Percentiles rank a stretch among this genome's conserved stretches.
These are phyloP conservation scores for Anthracocystis setariae DNA, from an alignment of 1,284 basidiomycete species.

Conservation along the genomic window DNA sequence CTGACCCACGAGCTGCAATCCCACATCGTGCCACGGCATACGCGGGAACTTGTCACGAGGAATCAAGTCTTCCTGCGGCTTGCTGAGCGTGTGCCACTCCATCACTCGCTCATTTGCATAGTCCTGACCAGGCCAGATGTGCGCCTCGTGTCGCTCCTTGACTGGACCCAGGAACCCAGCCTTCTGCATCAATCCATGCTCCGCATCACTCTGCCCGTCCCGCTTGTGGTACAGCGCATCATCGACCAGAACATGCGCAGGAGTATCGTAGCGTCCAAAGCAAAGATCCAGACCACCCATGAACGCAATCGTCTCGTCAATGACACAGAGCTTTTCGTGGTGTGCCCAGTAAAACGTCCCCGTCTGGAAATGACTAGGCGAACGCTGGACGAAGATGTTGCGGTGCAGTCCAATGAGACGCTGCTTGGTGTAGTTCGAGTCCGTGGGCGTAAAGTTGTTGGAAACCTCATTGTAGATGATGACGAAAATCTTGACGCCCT, in stretches of 20 bases:
- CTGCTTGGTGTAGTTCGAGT: slow-evolving; percentile 84
- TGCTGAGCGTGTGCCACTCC: slow-evolving; percentile 88
- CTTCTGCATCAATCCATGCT: slow-evolving; percentile 28
- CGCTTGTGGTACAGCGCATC: slow-evolving; percentile 72
- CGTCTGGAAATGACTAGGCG: slow-evolving; percentile 95
- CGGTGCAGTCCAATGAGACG: slow-evolving; percentile 84
- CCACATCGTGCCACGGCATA: slow-evolving; percentile 99
- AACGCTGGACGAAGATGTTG: slow-evolving; percentile 95
- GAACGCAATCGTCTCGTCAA: slow-evolving; percentile 96
- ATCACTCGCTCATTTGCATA: slow-evolving; percentile 89
- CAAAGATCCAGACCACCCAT: slow-evolving; percentile 96
- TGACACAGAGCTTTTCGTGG: slow-evolving; percentile 98
- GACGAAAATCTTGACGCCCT: slow-evolving; percentile 95
- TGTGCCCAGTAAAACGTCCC: slow-evolving; percentile 94
- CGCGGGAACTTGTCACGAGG: slow-evolving; percentile 86
- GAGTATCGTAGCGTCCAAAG: slow-evolving; percentile 77
- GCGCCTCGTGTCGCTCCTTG: slow-evolving; percentile 72
- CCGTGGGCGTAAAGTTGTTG: slow-evolving; percentile 81
- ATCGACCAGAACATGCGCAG: slow-evolving; percentile 89
- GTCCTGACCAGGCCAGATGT: slow-evolving; percentile 91
- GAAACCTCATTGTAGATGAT: slow-evolving; percentile 91
- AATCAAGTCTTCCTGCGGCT: slow-evolving; percentile 94
- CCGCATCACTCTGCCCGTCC: slow-evolving; percentile 24
- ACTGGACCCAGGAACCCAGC: slow-evolving; percentile 60
- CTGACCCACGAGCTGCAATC: slow-evolving; percentile 93